Conservation (phyloP, 2,329 filamentous ascomycete genomes). For the Microsporum audouinii region DNA sequence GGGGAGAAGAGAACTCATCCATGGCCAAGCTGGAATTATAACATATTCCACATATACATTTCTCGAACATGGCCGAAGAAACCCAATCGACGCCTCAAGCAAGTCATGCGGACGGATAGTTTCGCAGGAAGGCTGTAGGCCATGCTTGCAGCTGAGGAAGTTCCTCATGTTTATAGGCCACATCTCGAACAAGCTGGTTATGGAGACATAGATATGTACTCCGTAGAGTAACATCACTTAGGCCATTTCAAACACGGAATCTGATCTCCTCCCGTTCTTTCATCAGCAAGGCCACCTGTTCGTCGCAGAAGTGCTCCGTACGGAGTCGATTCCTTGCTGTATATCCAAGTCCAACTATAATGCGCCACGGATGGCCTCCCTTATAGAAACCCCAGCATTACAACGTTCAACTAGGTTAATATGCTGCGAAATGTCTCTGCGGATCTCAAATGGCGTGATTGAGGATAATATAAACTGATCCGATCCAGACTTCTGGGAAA, state of each 20-base stretch:
- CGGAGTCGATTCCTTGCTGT: background rate
- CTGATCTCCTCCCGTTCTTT: background rate
- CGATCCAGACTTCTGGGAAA: conserved; percentile 1
- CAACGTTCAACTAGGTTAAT: background rate
- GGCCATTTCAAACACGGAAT: background rate
- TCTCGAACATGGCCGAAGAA: background rate
- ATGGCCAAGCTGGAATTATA: background rate
- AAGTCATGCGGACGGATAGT: background rate
- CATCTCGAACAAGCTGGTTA: too few relatives aligned
- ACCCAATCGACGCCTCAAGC: background rate
- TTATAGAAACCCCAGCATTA: background rate
- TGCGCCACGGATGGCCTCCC: background rate
- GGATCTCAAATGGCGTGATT: background rate
- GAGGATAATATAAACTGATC: background rate
- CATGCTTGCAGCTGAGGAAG: background rate
- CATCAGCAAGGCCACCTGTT: conserved; percentile 1
- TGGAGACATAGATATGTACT: background rate
- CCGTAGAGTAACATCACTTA: background rate
- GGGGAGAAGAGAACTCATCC: background rate
- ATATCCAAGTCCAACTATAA: background rate
- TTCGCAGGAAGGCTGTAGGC: background rate
- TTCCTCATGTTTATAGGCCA: background rate
- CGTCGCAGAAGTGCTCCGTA: background rate
- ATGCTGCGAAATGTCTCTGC: background rate
- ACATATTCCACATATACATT: background rate